phyloP scores from a whole-genome alignment of 179 eudicot species.

The Carnegiea gigantea region DNA sequence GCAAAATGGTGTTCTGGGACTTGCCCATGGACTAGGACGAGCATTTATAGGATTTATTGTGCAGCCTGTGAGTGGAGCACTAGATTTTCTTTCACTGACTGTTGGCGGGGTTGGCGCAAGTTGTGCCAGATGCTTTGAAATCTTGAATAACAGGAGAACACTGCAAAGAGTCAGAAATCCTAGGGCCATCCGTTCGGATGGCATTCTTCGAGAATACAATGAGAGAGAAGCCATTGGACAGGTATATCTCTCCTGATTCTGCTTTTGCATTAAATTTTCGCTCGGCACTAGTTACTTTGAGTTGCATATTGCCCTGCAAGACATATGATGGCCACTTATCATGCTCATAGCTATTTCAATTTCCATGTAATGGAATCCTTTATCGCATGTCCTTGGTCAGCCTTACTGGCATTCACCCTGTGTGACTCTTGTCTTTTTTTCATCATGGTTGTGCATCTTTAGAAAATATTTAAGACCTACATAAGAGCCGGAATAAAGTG shows the following conservation, averaged over 20 bases:
- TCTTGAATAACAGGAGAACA: slow-evolving; percentile 63
- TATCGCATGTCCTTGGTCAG: neutral
- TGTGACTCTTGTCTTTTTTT: neutral
- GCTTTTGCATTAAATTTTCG: neutral
- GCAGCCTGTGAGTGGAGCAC: slow-evolving; percentile 98
- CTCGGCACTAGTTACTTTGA: neutral
- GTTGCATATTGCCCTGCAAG: neutral
- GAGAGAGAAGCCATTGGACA: slow-evolving; percentile 95
- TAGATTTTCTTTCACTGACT: slow-evolving; percentile 95
- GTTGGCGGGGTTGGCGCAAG: slow-evolving; percentile 99
- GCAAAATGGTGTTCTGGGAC: slow-evolving; percentile 90
- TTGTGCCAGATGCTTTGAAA: slow-evolving; percentile 91
- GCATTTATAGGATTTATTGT: slow-evolving; percentile 89
- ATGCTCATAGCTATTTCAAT: neutral
- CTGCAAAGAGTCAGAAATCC: slow-evolving; percentile 86
- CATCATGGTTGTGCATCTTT: neutral
- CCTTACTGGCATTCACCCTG: neutral
- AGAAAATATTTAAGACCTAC: neutral
- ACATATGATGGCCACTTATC: neutral
- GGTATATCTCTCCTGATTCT: slow-evolving; percentile 35
- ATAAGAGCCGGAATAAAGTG: no score
- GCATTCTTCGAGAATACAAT: slow-evolving; percentile 72
- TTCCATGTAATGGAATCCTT: neutral
- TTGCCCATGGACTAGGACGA: slow-evolving; percentile 94
- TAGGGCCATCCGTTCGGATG: slow-evolving; percentile 76